Evolutionary conservation across 352 stramenopile species (phyloP), one percentile per base, ranked within the genome.

Genomic region (Phytophthora pluvialis): DNA sequence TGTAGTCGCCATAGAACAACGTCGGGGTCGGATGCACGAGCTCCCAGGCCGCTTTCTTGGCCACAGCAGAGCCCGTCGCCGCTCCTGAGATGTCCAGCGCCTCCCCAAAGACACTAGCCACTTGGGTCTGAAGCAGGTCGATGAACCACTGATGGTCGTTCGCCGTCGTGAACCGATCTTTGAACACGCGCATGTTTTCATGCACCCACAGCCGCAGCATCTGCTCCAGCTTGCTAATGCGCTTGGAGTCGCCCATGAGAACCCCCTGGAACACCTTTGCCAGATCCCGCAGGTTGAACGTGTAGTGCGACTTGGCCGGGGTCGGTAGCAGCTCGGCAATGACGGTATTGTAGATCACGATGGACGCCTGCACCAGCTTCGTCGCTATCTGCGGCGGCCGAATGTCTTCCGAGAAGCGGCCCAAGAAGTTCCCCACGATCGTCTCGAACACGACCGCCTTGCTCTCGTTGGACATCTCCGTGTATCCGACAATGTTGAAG

Each of bases 1-100:
- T 91, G 61, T 97, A 98, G 68, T 98, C 95, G 8, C 89, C 93
- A 54, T 93, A 98, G 49, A 98, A 85, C 3, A 97, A 51, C 2
- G 77, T 75, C 0, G 46, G 66, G 0, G 59, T 77, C 12, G 84
- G 84, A 31, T 91, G 78, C 4, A 93, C 83, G 8, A 89, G 57
- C 3, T 85, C 70, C 87, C 87, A 95, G 3, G 73, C 77, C 3
- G 70, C 69, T 47, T 73, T 69, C 53, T 81, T 85, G 25, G 21
- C 21, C n/a, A 63, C 47, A 9, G 47, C 52, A 16, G 64, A 61
- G 5, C 35, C 61, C 15, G 46, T 55, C 0, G 56, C 36, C 39
- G 70, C 35, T 12, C 25, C 49, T 13, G 43, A 28, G 15, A 83
- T 49, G 0, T 77, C 75, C 3, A 94, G 29, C 0, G 60, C 45